phyloP scores from a whole-genome alignment of 1,284 basidiomycete species.

The Microbotryum violaceum region DNA sequence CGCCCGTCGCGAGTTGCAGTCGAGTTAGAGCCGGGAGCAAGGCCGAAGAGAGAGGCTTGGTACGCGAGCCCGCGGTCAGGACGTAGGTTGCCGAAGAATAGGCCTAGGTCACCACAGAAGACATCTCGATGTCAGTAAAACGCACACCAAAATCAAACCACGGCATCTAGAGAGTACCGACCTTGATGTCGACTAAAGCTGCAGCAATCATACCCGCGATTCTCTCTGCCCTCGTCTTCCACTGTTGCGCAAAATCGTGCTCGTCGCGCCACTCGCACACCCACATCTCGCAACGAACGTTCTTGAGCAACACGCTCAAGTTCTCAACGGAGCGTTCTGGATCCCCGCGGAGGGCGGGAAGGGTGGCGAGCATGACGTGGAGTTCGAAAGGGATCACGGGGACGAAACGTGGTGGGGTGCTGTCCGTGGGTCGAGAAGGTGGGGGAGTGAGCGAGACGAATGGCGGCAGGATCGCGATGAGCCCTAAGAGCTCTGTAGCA shows the following conservation, averaged over 20 bases:
- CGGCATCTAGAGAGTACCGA: conserved; percentile 33
- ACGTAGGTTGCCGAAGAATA: conserved; percentile 52
- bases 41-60: conserved; percentile 46
- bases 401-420: conserved; percentile 43
- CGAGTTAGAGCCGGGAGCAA: conserved; percentile 60
- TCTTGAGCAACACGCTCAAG: conserved; percentile 39
- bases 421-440: neutral
- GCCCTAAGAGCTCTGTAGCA: conserved; percentile 62
- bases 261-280: conserved; percentile 36
- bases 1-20: conserved; percentile 63
- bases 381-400: conserved; percentile 66
- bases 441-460: conserved; percentile 44
- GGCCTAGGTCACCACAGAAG: neutral
- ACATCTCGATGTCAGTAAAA: conserved; percentile 46
- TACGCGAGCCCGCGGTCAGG: conserved; percentile 40
- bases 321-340: conserved; percentile 67
- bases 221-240: conserved; percentile 65
- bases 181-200: conserved; percentile 67
- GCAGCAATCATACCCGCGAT: conserved; percentile 62
- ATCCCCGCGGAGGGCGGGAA: conserved; percentile 39
- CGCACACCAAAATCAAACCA: too few species aligned
- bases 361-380: conserved; percentile 57
- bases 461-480: conserved; percentile 50
- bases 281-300: conserved; percentile 12
- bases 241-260: conserved; percentile 46